A percentile compares a stretch with the other conserved stretches of the same genome.
Conservation (phyloP, 148 eudicot species). For the Rhododendron kiyosumense region DNA sequence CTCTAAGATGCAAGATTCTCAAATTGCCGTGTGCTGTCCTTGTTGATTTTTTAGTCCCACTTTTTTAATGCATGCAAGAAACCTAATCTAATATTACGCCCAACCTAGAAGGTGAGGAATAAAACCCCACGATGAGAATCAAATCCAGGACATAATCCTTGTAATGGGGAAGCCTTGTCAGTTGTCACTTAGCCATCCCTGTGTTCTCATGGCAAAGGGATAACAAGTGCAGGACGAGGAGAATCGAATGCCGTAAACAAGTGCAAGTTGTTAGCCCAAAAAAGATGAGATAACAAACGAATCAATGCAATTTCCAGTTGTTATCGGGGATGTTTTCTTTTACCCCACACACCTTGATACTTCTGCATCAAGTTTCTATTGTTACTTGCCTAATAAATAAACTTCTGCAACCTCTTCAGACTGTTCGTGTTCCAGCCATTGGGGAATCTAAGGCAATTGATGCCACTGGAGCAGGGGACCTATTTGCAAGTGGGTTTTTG, state of each 20-base stretch:
- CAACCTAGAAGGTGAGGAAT: neutral
- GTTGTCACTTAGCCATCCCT: neutral
- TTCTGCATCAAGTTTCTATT: neutral
- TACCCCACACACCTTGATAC: neutral
- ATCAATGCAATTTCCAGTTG: neutral
- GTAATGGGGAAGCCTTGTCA: neutral
- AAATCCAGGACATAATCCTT: neutral
- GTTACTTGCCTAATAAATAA: neutral
- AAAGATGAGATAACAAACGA: neutral
- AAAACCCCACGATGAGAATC: neutral
- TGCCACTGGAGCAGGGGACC: conserved; percentile 98
- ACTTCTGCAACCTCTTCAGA: conserved; percentile 26
- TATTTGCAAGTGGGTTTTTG: conserved; percentile 89
- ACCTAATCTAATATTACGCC: neutral
- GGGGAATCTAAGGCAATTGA: conserved; percentile 70
- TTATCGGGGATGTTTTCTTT: neutral
- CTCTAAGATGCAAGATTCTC: neutral
- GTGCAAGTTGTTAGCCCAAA: neutral
- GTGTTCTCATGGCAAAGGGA: neutral
- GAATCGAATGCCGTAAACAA: neutral
- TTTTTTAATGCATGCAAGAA: neutral
- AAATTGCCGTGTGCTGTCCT: neutral
- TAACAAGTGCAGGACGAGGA: neutral
- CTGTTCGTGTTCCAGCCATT: conserved; percentile 70
- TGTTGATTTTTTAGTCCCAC: neutral